Evolutionary conservation across 176 grass and related monocot species (phyloP), one percentile per base, ranked within the genome.

Genomic region (Eragrostis curvula): DNA sequence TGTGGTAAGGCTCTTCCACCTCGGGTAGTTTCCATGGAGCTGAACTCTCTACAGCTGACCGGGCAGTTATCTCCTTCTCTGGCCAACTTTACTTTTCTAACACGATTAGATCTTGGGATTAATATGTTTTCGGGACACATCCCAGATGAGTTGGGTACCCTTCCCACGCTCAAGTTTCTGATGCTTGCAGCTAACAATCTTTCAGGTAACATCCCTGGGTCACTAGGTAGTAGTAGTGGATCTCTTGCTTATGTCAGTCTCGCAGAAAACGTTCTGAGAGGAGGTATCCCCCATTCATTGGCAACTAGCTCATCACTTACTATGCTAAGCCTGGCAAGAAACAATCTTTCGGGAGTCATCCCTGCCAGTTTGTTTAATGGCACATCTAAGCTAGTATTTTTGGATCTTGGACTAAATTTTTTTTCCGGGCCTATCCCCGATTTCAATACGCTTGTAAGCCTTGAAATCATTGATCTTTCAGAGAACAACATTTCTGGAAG

Each of bases 11-110:
- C 23, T 21, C 2, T 12, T 57, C 75, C 60, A 20, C 1, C 0
- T 27, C 79, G 78, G 28, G 78, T 82, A 3, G 24, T 68, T 5
- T 68, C 85, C 9, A 58, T 91, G 0, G 32, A 68, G 3, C 72
- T 91, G 1, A 65, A 16, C 2, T 78, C 71, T 4, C 0, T 12
- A 0, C 0, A 42, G 0, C 48, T 91, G 2, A 6, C 2, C n/a
- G 89, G 89, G 18, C 0, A 3, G 15, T 48, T 91, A 16, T 88
- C 85, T 0, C 15, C 72, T 2, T 82, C 10, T 27, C 1, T 91
- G 47, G 81, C 72, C 24, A 91, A 85, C 21, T 73, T 91, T 70
- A 85, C 85, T 8, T 91, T 80, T 5, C 25, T 91, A 64, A 7
- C 2, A 14, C 40, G 0, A 9, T 1, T 91, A 44, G 65, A 88